Conservation (phyloP, 495 filamentous ascomycete species). For the Xylaria longipes region DNA sequence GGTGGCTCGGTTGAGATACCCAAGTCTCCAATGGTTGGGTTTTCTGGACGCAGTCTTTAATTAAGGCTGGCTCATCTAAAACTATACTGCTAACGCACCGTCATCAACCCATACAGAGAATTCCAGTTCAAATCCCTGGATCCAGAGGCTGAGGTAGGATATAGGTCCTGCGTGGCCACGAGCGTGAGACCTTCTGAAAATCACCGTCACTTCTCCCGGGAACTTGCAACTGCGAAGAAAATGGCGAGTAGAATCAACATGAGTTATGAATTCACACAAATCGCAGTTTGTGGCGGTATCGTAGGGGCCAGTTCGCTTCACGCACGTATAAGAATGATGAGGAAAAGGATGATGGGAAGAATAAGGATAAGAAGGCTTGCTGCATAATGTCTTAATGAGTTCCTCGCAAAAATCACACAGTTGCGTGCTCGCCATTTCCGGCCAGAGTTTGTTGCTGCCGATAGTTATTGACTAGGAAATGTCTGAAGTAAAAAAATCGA, state of each 20-base stretch:
- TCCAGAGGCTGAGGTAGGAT: not conserved
- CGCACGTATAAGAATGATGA: not conserved
- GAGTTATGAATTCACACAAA: not conserved
- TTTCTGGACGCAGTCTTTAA: not conserved
- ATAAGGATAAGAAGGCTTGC: not conserved
- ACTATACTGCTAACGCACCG: not conserved
- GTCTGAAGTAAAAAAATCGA: not conserved
- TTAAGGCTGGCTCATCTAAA: not conserved
- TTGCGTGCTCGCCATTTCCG: not conserved
- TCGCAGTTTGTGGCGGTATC: not conserved
- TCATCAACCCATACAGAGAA: not conserved
- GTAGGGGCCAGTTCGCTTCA: not conserved
- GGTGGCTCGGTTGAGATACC: not conserved
- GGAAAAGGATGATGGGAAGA: not conserved
- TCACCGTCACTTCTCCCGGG: not conserved
- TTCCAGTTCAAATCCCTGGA: not conserved
- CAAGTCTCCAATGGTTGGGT: not conserved
- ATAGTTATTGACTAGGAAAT: not conserved
- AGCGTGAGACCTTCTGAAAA: not conserved
- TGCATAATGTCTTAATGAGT: not conserved
- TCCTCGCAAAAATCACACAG: not conserved
- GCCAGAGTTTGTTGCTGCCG: not conserved
- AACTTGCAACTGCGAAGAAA: not conserved
- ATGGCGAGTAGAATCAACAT: not conserved
- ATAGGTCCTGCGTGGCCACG: not conserved